Evolutionary conservation across 169 alveolate species (phyloP).

Genomic region (Eimeria brunetti): DNA sequence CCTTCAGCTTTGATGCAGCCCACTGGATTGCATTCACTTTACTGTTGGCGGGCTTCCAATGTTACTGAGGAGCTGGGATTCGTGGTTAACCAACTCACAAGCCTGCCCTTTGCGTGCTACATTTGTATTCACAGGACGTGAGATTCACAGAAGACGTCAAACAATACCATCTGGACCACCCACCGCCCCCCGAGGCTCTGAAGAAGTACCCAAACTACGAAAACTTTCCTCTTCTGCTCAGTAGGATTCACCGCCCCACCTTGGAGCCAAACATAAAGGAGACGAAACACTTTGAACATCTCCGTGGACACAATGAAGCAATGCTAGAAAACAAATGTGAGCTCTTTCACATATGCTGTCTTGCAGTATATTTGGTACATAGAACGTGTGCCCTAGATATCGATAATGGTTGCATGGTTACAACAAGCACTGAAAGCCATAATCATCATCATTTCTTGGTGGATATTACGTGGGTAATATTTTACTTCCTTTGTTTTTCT

Average conservation of each 20-base stretch:
- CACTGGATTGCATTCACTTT: not conserved
- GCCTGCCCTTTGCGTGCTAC: not conserved
- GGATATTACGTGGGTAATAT: not conserved
- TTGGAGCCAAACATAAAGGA: conserved; percentile 27
- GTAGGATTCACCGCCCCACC: conserved; percentile 23
- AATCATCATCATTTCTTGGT: not conserved
- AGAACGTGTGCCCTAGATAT: not conserved
- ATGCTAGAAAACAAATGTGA: conserved; percentile 56
- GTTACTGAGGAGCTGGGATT: not conserved
- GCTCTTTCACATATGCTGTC: not conserved
- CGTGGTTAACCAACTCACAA: not conserved
- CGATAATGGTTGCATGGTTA: not conserved
- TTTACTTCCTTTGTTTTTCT: not conserved
- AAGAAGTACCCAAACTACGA: conserved; percentile 44
- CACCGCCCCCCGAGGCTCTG: not conserved
- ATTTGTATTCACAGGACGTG: conserved; percentile 19
- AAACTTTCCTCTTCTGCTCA: conserved; percentile 21
- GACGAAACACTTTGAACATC: not conserved
- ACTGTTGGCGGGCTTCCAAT: not conserved
- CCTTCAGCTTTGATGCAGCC: not conserved
- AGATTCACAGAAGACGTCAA: conserved; percentile 25
- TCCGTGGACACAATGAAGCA: conserved; percentile 53
- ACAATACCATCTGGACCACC: conserved; percentile 36
- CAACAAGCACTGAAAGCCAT: not conserved
- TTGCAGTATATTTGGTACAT: not conserved